phyloP scores from a whole-genome alignment of 768 basidiomycete genomes.

The Auricularia heimuer region DNA sequence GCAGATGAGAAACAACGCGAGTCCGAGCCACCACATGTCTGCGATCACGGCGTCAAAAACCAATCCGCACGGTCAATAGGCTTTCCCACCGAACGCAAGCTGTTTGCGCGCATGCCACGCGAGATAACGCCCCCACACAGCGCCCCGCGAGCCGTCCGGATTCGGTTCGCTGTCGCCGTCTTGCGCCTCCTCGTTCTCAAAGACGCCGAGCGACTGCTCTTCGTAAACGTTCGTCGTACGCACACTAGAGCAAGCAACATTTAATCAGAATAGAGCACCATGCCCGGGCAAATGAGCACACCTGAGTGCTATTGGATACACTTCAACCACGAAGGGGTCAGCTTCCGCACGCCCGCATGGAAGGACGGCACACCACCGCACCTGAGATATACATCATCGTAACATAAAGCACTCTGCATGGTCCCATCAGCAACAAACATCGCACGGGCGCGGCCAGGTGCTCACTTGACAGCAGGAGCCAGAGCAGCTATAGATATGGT shows the following conservation, averaged over 20 bases:
- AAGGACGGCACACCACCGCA: slow-evolving; percentile 38
- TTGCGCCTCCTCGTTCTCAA: slow-evolving; percentile 40
- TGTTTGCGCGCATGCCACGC: slow-evolving; percentile 78
- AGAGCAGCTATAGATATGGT: slow-evolving; percentile 64
- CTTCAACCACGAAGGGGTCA: slow-evolving; percentile 2
- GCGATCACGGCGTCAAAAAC: background rate
- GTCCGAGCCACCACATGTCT: slow-evolving; percentile 96
- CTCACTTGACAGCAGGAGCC: slow-evolving; percentile 84
- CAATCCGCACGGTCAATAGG: background rate
- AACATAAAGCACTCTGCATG: slow-evolving; percentile 64
- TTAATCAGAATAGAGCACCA: background rate
- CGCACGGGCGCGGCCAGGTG: slow-evolving; percentile 2
- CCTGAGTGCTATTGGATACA: slow-evolving; percentile 79
- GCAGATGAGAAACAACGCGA: slow-evolving; percentile 81
- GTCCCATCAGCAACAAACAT: no score
- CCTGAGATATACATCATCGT: slow-evolving; percentile 92
- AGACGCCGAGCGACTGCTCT: slow-evolving; percentile 82
- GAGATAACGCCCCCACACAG: slow-evolving; percentile 67
- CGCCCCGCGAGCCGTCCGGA: slow-evolving; percentile 38
- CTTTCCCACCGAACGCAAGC: slow-evolving; percentile 71
- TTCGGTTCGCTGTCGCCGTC: slow-evolving; percentile 39
- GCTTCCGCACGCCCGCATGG: background rate
- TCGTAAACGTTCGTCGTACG: slow-evolving; percentile 90
- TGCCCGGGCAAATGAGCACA: slow-evolving; percentile 17
- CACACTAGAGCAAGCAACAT: slow-evolving; percentile 39